Percentiles rank a stretch among this genome's conserved stretches.
Evolutionary conservation across 1,139 yeast species (phyloP).

Genomic region (Yamadazyma sp.): DNA sequence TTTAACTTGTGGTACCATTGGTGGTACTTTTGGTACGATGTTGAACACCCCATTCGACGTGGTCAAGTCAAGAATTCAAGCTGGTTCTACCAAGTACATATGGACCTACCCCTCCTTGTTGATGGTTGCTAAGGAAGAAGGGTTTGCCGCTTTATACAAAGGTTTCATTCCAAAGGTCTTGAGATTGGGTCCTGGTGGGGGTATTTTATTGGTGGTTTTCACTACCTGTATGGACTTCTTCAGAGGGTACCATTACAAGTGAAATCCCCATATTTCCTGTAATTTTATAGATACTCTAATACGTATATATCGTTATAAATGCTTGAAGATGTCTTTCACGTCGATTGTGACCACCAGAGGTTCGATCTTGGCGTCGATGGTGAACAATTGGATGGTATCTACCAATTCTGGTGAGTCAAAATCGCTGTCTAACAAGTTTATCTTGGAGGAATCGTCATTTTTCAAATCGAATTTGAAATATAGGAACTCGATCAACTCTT

Average conservation of each 20-base stretch:
- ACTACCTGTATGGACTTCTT: constrained; percentile 94
- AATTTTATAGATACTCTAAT: not conserved
- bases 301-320: not conserved
- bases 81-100: constrained; percentile 79
- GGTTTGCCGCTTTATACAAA: constrained; percentile 82
- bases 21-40: constrained; percentile 94
- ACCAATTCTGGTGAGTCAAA: constrained; percentile 32
- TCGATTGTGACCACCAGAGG: constrained; percentile 7
- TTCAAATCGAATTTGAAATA: constrained; percentile 11
- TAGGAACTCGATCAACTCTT: constrained; percentile 8
- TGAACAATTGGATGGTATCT: constrained; percentile 20
- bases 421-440: constrained; percentile 24
- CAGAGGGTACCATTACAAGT: constrained; percentile 54
- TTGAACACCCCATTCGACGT: constrained; percentile 97
- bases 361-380: constrained; percentile 9
- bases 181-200: constrained; percentile 99
- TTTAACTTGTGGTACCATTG: constrained; percentile 87
- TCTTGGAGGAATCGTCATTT: constrained; percentile 8
- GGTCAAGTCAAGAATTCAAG: constrained; percentile 95
- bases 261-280: constrained; percentile 1
- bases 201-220: constrained; percentile 92
- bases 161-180: constrained; percentile 97
- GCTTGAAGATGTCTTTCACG: constrained; percentile 9
- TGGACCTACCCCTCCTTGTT: constrained; percentile 87
- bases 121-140: constrained; percentile 85